Base-by-base conservation (phyloP, 768 basidiomycete genomes). In the Mycena polygramma region DNA sequence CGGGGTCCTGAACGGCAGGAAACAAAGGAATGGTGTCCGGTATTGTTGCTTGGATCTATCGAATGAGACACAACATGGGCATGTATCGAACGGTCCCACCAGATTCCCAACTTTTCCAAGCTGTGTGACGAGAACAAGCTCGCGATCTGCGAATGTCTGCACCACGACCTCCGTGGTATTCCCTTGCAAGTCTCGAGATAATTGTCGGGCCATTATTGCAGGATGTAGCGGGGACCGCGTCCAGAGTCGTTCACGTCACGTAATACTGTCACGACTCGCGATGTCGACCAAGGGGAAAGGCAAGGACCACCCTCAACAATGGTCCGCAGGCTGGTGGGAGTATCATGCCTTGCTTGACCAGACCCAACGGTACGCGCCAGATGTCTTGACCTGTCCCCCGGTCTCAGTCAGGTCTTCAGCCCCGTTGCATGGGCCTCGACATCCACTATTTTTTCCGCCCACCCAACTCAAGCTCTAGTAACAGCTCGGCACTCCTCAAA, bases 121-220 rank as follows among this genome's bases (percentile, higher is more conserved):
- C 79, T 99, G 97, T 1, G 95, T 96, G 62, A 98, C 86, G 26
- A 98, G 84, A n/a, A 98, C 91, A 22, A 99, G 83, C 15, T 90
- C 83, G 30, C 95, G 87, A 81, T 98, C 97, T 62, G 88, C 87
- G 77, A 90, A 99, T 0, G 84, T 83, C 75, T 98, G 95, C 9
- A 97, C 77, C 53, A 96, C 73, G 19, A 98, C 81, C 63, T 97
- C 91, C 2, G 95, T 98, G 20, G 77, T 80, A 15, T 85, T 80
- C 15, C 89, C 92, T 52, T 87, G 77, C 14, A 96, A 75, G 7
- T 84, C 77, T 46, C 86, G 82, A 11, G 86, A 85, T 26, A 85
- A 79, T 67, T 91, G 90, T 19, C 85, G 85, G 22, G 87, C 81
- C 37, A 86, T 82, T 69, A 83, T 30, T 78, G 52, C 75, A 69